Conservation (phyloP, 116 monocot species). For the Posidonia oceanica region DNA sequence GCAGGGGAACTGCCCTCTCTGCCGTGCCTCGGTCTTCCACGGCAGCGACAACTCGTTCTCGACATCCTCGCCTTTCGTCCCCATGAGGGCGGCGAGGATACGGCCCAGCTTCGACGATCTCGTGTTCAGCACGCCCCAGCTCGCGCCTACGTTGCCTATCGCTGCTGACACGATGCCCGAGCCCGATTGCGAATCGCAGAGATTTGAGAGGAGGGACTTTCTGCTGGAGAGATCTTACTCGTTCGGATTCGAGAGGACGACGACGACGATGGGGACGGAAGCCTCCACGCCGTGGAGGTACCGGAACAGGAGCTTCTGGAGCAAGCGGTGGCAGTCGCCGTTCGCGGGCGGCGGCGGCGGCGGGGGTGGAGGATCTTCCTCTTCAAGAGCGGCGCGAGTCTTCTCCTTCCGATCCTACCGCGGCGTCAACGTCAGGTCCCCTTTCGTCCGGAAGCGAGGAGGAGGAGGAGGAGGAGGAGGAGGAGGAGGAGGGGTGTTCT, state of each 20-base stretch:
- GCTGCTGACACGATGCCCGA: background rate
- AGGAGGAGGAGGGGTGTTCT: slow-evolving; percentile 31
- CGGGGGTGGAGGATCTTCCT: slow-evolving; percentile 16
- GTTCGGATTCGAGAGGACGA: slow-evolving; percentile 81
- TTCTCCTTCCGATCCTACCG: slow-evolving; percentile 72
- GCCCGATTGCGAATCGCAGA: slow-evolving; percentile 1
- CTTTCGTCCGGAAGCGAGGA: slow-evolving; percentile 35
- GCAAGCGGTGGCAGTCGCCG: slow-evolving; percentile 87
- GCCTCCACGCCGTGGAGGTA: slow-evolving; percentile 59
- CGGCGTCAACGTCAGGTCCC: slow-evolving; percentile 28
- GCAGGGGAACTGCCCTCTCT: slow-evolving; percentile 88
- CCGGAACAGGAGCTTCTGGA: slow-evolving; percentile 63
- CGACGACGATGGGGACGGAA: slow-evolving; percentile 21
- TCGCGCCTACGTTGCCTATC: background rate
- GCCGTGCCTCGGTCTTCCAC: slow-evolving; percentile 55
- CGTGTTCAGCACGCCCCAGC: slow-evolving; percentile 30
- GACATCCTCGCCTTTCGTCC: slow-evolving; percentile 37
- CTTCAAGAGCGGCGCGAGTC: slow-evolving; percentile 30
- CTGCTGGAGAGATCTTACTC: slow-evolving; percentile 77
- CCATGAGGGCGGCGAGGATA: slow-evolving; percentile 70
- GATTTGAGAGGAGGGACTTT: slow-evolving; percentile 15
- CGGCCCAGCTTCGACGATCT: slow-evolving; percentile 77
- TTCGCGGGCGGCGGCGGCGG: slow-evolving; percentile 26
- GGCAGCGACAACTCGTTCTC: background rate
- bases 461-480: too few species aligned